Base-by-base conservation (phyloP, 2,329 filamentous ascomycete species). In the Aspergillus alliaceus region DNA sequence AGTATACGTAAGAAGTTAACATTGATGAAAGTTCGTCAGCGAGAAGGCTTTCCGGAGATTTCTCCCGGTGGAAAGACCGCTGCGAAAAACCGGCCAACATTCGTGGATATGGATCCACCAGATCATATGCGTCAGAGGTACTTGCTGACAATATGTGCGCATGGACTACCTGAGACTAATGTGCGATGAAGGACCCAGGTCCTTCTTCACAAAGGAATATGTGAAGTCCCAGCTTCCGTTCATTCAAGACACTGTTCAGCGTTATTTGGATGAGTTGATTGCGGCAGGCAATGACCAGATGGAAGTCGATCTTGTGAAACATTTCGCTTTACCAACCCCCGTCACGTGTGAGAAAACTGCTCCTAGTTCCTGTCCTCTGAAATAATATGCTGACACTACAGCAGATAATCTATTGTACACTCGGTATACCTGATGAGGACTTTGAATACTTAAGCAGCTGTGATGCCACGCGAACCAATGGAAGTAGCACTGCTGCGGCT, bases 401-500 rank as follows among this genome's bases (percentile, higher is more conserved):
- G 20, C 20, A 40, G 37, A 40, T 40, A 3, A 40, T 40, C 20
- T 40, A 40, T 22, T 18, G 14, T 11, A 40, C 22, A 14, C 37
- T 40, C 20, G 37, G 37, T 15, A 40, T 40, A 12, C 37, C 37
- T 14, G 9, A 24, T 7, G 37, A 40, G 14, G 37, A 40, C 11
- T 22, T 40, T 11, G 37, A 31, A 24, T 53, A 53, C 14, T 22
- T 53, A 31, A 46, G 25, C 25, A 22, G 44, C 6, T 44, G 27
- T 6, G 34, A 53, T 25, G 51, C 51, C 6, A 42, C 34, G 14
- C 51, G 51, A 3, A 46, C 37, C n/a, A 53, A 37, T 32, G 51
- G 51, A 32, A 53, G 51, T 37, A 44, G 37, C 4, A 53, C 51
- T 35, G 51, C 51, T 9, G 51, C 51, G 14, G 51, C 51, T 8